Base-by-base conservation (phyloP, 768 basidiomycete genomes). In the Naganishia randhawae region DNA sequence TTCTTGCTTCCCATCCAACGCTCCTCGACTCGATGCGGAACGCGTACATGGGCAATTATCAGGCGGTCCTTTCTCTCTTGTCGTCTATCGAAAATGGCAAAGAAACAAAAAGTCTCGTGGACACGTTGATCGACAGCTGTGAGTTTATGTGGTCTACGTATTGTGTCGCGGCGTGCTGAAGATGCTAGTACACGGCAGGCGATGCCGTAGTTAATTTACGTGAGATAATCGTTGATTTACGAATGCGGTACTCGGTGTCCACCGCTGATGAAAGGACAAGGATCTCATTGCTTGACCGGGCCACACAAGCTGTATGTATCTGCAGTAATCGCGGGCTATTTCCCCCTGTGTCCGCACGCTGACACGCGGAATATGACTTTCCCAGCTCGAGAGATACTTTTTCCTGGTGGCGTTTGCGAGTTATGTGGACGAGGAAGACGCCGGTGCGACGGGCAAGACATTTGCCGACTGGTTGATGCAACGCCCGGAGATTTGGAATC, bases 331-430 rank as follows among this genome's bases (percentile, higher is more conserved):
- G n/a, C n/a, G 7, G n/a, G 19, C 6, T 48, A 22, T 48, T 10
- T 32, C 29, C 42, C 37, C 32, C n/a, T 22, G 33, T 29, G 31
- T 35, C 37, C 51, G 37, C 7, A 48, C 22, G 31, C 10, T 22
- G 37, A 52, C n/a, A 27, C 14, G 50, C 63, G 72, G 16, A 19
- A 37, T 42, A 27, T 1, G 4, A 13, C 10, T 35, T 10, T 13
- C 17, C 10, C 61, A 79, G 76, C 73, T 78, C n/a, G 77, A 78
- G 63, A 75, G 75, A 67, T 78, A 80, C 79, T 96, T 95, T 82
- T 97, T 97, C 81, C 86, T 93, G 73, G 89, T 98, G 68, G 90
- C 89, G 0, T 99, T 97, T 74, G 89, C 93, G 2, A 90, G 87
- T 69, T 99, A 89, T 73, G 87, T 95, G 6, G 85, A 87, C 63